Evolutionary conservation across 2,329 filamentous ascomycete species (phyloP), one percentile per base, ranked within the genome.

Genomic region (Fusarium sacchari): DNA sequence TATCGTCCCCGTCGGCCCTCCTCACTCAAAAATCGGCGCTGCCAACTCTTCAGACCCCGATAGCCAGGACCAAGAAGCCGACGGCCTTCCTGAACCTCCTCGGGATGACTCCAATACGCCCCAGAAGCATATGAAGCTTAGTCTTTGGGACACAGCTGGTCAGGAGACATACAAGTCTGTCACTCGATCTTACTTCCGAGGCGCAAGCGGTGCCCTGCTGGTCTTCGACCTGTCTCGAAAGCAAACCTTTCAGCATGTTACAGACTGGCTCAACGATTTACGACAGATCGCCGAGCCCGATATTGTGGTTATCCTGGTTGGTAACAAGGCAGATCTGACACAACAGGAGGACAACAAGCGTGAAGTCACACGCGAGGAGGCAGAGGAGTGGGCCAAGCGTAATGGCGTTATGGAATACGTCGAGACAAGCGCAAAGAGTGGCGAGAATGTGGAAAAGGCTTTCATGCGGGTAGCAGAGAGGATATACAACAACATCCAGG

Each of bases 161-260:
- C 96, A 98, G 82, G 96, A 98, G 85, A 97, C 95, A 18, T 98
- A 98, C 87, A 98, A 98, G 82, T 96, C 93, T 49, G 96, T 98
- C 67, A 98, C 96, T 14, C 88, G 96, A 61, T 96, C 93, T 70
- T 98, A 98, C 85, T 97, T 97, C 83, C 92, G 95, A 60, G 95
- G 95, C 78, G 89, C 89, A 22, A 89, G 87, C 32, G 89, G 89
- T 67, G 89, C 88, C 50, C 88, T 99, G 20, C 90, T 99, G 32
- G 96, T 99, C 70, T 99, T 98, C 80, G 96, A 99, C 83, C 96
- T 99, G 74, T 94, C 94, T 34, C 90, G 96, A 66, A 91, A 91
- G 56, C 88, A 91, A 58, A 98, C 96, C 13, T 98, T 98, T 80
- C 85, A 90, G 69, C 95, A 96, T 78, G 96, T 94, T 61, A 97